phyloP scores from a whole-genome alignment of 108 stramenopile genomes.

The Chaetoceros tenuissimus region DNA sequence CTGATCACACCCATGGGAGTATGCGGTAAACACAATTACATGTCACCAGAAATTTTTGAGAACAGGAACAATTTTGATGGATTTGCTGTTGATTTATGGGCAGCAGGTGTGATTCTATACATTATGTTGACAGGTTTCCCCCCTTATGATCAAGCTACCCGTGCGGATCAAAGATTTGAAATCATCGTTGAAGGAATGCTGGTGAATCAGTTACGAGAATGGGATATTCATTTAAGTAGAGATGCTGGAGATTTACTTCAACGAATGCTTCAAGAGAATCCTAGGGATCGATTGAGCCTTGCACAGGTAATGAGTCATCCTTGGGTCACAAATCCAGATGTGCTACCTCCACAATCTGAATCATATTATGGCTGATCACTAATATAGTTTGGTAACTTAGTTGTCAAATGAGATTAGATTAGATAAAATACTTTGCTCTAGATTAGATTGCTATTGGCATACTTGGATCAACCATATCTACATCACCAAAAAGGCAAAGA shows the following conservation, averaged over 20 bases:
- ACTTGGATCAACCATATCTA: neutral
- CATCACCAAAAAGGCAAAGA: neutral
- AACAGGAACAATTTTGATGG: slow-evolving; percentile 77
- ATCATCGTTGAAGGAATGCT: slow-evolving; percentile 64
- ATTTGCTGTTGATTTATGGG: slow-evolving; percentile 92
- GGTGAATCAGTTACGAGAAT: slow-evolving; percentile 53
- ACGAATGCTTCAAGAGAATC: slow-evolving; percentile 63
- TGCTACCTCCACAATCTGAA: neutral
- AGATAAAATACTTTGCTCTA: too few relatives aligned
- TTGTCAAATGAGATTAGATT: too few relatives aligned
- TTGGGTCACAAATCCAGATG: slow-evolving; percentile 47
- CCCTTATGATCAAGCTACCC: slow-evolving; percentile 73
- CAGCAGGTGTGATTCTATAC: slow-evolving; percentile 90
- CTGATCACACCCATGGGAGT: slow-evolving; percentile 75
- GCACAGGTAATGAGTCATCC: slow-evolving; percentile 67
- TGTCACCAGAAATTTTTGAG: slow-evolving; percentile 87
- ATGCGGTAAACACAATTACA: slow-evolving; percentile 94
- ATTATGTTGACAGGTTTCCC: slow-evolving; percentile 94
- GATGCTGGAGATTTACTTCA: slow-evolving; percentile 66
- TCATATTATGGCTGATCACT: too few relatives aligned
- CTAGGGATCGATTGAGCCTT: slow-evolving; percentile 53
- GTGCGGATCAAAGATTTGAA: slow-evolving; percentile 70
- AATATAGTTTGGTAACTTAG: too few relatives aligned
- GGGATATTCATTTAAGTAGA: slow-evolving; percentile 55
- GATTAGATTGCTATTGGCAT: neutral